Conservation (phyloP, 225 moss, liverwort and hornwort species). For the Takakia lepidozioides region DNA sequence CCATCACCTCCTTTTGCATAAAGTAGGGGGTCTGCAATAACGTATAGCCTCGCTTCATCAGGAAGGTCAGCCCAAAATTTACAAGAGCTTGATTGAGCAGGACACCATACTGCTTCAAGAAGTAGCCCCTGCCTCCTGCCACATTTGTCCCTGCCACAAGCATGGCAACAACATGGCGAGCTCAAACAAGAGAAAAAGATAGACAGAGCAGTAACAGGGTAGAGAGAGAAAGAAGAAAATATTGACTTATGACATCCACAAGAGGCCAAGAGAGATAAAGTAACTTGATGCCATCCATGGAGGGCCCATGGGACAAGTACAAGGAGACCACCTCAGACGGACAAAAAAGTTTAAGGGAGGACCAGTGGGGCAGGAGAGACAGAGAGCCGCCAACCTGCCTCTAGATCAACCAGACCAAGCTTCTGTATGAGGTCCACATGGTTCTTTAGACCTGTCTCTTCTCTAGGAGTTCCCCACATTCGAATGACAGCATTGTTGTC, state of each 20-base stretch:
- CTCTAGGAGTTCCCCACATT: slow-evolving; percentile 27
- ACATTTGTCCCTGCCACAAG: slow-evolving; percentile 38
- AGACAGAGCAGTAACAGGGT: too few species aligned
- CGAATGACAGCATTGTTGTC: slow-evolving; percentile 24
- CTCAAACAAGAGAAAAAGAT: too few species aligned
- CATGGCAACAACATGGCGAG: too few species aligned
- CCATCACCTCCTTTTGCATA: slow-evolving; percentile 49
- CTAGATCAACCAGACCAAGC: slow-evolving; percentile 33
- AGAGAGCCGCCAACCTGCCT: slow-evolving; percentile 20
- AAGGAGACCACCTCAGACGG: too few species aligned
- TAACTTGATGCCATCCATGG: too few species aligned
- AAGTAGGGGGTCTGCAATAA: slow-evolving; percentile 42
- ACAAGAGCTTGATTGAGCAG: slow-evolving; percentile 43
- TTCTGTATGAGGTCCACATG: slow-evolving; percentile 42
- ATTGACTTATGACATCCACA: too few species aligned
- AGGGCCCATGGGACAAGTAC: too few species aligned
- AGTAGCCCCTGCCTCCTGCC: slow-evolving; percentile 44
- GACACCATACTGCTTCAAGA: slow-evolving; percentile 27
- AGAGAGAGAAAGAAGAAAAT: too few species aligned
- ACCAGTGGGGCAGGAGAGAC: too few species aligned
- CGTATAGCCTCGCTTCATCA: slow-evolving; percentile 16
- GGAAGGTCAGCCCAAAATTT: slow-evolving; percentile 35
- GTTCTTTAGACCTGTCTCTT: slow-evolving; percentile 19
- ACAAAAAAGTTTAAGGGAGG: too few species aligned
- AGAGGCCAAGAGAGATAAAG: too few species aligned